Conservation (phyloP, 192 early-diverging fungal species). For the Mortierella claussenii region DNA sequence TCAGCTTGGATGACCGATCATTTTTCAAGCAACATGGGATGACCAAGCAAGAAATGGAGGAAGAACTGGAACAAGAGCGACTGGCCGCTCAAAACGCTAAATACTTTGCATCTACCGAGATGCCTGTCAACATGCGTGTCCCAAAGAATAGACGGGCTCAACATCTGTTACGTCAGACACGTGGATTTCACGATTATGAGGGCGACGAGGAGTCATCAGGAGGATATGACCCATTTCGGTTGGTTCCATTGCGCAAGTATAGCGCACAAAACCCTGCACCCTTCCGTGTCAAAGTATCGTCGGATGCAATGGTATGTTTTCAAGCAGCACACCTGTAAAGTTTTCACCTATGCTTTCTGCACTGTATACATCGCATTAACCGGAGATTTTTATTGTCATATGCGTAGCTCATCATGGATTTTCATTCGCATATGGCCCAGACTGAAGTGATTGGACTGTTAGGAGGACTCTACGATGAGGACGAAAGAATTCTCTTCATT, state of each 20-base stretch:
- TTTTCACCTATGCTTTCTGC: no score
- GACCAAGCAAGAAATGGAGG: constrained; percentile 51
- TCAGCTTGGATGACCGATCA: constrained; percentile 12
- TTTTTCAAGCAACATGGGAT: constrained; percentile 41
- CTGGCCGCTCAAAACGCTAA: constrained; percentile 65
- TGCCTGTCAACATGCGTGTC: constrained; percentile 35
- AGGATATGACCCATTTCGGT: constrained; percentile 66
- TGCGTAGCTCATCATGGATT: constrained; percentile 87
- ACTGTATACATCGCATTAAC: no score
- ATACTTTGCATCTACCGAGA: constrained; percentile 62
- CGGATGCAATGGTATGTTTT: constrained; percentile 64
- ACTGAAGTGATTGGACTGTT: constrained; percentile 95
- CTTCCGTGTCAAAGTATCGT: constrained; percentile 60
- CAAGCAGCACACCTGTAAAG: no score
- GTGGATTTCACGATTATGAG: constrained; percentile 10
- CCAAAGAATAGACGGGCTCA: constrained; percentile 46
- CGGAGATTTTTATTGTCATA: no score
- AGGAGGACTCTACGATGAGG: constrained; percentile 77
- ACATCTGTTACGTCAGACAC: constrained; percentile 22
- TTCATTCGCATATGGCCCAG: constrained; percentile 90
- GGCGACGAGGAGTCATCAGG: constrained; percentile 11
- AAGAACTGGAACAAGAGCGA: constrained; percentile 56
- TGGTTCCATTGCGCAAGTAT: constrained; percentile 61
- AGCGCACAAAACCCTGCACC: constrained; percentile 59
- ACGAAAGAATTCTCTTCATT: constrained; percentile 62